phyloP scores from a whole-genome alignment of 768 basidiomycete species.

The Fistulinella prunicolor region DNA sequence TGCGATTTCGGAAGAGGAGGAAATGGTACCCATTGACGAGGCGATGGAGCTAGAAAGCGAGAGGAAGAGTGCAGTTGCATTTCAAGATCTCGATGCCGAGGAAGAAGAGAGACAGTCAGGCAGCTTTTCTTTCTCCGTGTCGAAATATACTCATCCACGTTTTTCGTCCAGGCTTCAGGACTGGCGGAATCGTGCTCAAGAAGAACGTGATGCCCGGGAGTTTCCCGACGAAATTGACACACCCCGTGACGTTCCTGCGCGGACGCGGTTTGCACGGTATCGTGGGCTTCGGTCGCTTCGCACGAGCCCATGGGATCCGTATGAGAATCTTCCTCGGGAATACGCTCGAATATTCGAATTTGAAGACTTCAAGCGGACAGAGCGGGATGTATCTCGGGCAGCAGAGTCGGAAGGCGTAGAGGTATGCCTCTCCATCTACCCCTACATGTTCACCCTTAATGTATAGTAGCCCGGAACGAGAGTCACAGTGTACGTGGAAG shows the following conservation, averaged over 20 bases:
- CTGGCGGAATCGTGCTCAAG: constrained; percentile 68
- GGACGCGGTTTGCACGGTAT: constrained; percentile 84
- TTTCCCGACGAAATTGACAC: constrained; percentile 98
- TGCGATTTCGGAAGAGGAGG: constrained; percentile 50
- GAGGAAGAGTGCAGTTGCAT: constrained; percentile 49
- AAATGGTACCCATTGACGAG: constrained; percentile 57
- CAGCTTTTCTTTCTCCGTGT: neutral
- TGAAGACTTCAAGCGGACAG: constrained; percentile 89
- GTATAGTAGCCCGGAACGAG: constrained; percentile 70
- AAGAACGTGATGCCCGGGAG: constrained; percentile 77
- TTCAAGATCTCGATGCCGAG: constrained; percentile 76
- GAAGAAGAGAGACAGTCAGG: constrained; percentile 87
- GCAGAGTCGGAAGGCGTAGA: constrained; percentile 69
- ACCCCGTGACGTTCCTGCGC: constrained; percentile 77
- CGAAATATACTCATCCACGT: neutral
- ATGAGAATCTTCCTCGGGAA: constrained; percentile 90
- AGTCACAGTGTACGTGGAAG: constrained; percentile 73
- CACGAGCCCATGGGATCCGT: constrained; percentile 97
- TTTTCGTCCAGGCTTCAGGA: constrained; percentile 51
- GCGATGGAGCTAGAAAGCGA: constrained; percentile 56
- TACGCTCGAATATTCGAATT: constrained; percentile 97
- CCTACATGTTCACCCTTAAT: neutral
- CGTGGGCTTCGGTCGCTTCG: constrained; percentile 89
- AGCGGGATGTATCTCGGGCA: constrained; percentile 61
- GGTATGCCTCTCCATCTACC: constrained; percentile 42